Evolutionary conservation across 2,329 filamentous ascomycete genomes (phyloP), one percentile per base, ranked within the genome.

Genomic region (Aspergillus niger): DNA sequence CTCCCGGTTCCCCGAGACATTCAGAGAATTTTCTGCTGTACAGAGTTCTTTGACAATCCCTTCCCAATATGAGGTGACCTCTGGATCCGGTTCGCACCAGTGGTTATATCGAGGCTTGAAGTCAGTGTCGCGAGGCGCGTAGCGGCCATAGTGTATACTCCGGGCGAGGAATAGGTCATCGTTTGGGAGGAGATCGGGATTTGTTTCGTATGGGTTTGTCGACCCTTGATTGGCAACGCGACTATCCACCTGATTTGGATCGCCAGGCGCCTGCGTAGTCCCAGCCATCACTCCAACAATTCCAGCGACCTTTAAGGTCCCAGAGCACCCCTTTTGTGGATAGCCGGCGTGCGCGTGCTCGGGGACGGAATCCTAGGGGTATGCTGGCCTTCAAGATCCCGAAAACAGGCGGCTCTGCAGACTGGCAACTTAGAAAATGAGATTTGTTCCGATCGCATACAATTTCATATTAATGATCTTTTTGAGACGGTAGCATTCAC

Each of bases 171-270:
- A 77, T 1, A 71, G 69, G 57, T 77, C 76, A 28, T 75, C 70
- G 36, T 64, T 63, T 3, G 73, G 70, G 47, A 77, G 70, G 24
- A 58, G 60, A 11, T 71, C 63, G 30, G 68, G 67, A 43, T 72
- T 67, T 38, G 74, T 74, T 64, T 76, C 76, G 64, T 77, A 77
- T 6, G 74, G 73, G 59, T 71, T 74, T 8, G 50, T 62, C 17
- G 61, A 54, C 20, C 50, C 47, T 38, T 63, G 61, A 53, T 47
- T 56, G 57, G 61, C 48, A 51, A 54, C 49, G 30, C 56, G 61
- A 51, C 68, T 71, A 56, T 71, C 70, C 54, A 54, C 60, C 56
- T 69, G 67, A 56, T 57, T 69, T 61, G 60, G 56, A 57, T 62
- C 61, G 30, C 60, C 57, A 55, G 62, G 51, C 51, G 47, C 51